These are phyloP conservation scores for Cytospora schulzeri DNA, from an alignment of 2,329 filamentous ascomycete species.

Conservation along the genomic window DNA sequence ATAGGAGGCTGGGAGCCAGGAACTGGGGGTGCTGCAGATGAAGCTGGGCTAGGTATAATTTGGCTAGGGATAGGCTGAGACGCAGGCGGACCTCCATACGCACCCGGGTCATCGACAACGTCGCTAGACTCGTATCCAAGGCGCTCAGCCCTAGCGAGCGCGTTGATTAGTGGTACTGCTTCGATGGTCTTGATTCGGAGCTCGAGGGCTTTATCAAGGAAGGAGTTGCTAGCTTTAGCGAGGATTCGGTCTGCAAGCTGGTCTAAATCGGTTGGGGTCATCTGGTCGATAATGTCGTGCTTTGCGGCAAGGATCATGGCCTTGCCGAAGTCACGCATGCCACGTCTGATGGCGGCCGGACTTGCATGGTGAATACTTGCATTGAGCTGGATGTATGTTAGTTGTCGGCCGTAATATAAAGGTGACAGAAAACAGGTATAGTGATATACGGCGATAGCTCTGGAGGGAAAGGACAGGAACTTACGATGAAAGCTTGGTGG, in stretches of 20 bases:
- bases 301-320: slow-evolving; percentile 46
- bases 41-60: slow-evolving; percentile 38
- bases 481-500: slow-evolving; percentile 55
- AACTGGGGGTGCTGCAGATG: slow-evolving; percentile 24
- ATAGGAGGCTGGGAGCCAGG: neutral
- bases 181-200: slow-evolving; percentile 55
- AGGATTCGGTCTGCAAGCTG: slow-evolving; percentile 47
- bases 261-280: slow-evolving; percentile 48
- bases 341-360: slow-evolving; percentile 40
- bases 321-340: slow-evolving; percentile 49
- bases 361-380: slow-evolving; percentile 49
- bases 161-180: slow-evolving; percentile 57
- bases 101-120: slow-evolving; percentile 43
- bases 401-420: neutral
- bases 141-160: slow-evolving; percentile 57
- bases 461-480: slow-evolving; percentile 31
- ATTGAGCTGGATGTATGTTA: slow-evolving; percentile 44
- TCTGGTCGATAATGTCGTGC: slow-evolving; percentile 44
- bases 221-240: slow-evolving; percentile 48
- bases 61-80: slow-evolving; percentile 31
- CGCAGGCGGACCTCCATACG: neutral
- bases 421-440: neutral
- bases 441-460: neutral
- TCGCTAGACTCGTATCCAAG: slow-evolving; percentile 58
- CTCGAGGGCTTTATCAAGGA: slow-evolving; percentile 57